phyloP scores from a whole-genome alignment of 225 moss, liverwort and hornwort species.

The Rhytidiadelphus loreus region DNA sequence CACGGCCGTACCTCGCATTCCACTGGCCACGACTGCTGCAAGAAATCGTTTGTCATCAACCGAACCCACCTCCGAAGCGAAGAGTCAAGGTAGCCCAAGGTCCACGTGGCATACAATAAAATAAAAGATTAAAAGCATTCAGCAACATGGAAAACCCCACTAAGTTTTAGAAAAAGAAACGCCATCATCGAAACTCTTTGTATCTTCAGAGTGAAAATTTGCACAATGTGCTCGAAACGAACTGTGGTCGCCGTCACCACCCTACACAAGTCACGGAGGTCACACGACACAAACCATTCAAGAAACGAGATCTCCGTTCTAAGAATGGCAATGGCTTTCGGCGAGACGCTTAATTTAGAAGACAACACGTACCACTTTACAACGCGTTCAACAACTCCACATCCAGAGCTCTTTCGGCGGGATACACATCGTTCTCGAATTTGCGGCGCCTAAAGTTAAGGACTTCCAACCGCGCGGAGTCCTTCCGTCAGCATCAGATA shows the following conservation, averaged over 20 bases:
- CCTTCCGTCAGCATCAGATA: neutral
- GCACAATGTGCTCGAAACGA: neutral
- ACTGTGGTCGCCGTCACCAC: neutral
- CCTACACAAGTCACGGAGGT: neutral
- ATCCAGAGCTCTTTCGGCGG: neutral
- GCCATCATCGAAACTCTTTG: neutral
- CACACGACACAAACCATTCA: neutral
- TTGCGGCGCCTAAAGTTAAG: neutral
- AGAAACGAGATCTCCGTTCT: neutral
- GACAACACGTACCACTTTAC: neutral
- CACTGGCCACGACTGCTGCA: neutral
- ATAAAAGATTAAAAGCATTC: neutral
- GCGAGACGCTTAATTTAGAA: neutral
- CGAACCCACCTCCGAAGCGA: neutral
- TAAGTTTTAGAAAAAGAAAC: neutral
- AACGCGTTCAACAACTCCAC: neutral
- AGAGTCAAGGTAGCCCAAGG: no score
- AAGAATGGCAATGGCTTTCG: neutral
- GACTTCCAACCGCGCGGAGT: neutral
- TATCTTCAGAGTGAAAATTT: neutral
- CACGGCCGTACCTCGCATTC: neutral
- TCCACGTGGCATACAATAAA: neutral
- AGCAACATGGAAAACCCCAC: neutral
- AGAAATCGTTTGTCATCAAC: neutral
- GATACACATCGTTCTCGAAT: neutral